These are phyloP conservation scores for Serendipita sp. DNA, from an alignment of 1,284 basidiomycete genomes.

Conservation along the genomic window DNA sequence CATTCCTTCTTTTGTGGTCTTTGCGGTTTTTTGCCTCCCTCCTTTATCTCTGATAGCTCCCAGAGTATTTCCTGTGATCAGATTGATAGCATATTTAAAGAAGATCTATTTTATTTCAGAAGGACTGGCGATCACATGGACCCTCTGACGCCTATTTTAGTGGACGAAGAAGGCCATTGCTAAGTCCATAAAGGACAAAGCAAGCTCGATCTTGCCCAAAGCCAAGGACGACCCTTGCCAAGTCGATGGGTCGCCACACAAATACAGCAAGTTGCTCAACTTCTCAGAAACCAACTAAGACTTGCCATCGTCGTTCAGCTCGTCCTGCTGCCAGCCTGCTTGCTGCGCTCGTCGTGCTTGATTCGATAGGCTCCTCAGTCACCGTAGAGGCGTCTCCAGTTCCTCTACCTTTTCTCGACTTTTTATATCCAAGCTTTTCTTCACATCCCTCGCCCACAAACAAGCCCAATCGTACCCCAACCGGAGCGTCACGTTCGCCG, in stretches of 20 bases:
- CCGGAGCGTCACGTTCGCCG: too few species aligned
- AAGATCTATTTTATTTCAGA: too few species aligned
- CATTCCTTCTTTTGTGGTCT: background rate
- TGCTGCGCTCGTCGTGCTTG: background rate
- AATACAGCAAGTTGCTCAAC: background rate
- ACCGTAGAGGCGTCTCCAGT: background rate
- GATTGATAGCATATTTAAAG: too few species aligned
- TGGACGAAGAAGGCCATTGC: too few species aligned
- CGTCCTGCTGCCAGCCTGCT: background rate
- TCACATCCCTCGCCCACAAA: background rate
- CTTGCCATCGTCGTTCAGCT: background rate
- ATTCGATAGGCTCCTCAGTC: background rate
- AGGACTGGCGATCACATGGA: too few species aligned
- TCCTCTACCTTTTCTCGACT: background rate
- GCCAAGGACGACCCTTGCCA: background rate
- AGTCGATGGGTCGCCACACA: background rate
- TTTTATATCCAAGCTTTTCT: constrained; percentile 2
- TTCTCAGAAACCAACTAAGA: background rate
- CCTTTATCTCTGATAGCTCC: background rate
- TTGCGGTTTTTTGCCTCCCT: background rate
- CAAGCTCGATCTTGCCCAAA: background rate
- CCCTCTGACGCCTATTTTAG: too few species aligned
- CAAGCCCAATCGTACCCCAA: too few species aligned
- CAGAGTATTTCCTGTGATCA: too few species aligned
- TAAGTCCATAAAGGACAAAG: too few species aligned